Base-by-base conservation (phyloP, 2,329 filamentous ascomycete species). In the Amylocarpus encephaloides region DNA sequence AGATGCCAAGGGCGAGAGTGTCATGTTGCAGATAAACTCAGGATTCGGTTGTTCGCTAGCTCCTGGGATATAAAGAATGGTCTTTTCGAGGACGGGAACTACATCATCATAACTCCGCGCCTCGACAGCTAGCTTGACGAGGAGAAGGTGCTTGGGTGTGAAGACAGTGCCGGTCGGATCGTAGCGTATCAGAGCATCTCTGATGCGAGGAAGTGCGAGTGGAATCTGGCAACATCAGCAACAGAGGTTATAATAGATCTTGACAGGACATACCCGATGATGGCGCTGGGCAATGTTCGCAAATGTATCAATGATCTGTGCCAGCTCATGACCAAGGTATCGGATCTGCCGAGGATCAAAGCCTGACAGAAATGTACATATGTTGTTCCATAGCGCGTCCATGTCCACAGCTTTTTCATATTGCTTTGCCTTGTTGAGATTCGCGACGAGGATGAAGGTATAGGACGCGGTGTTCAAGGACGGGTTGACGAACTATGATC, bases 111-210 rank as follows among this genome's bases (percentile, higher is more conserved):
- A 77, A 35, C 68, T 68, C 57, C 77, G 68, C 30, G 75, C 73
- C 46, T 77, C 71, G 43, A 78, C 60, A 40, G 85, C 84, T 10
- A 83, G 64, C 38, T 73, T 77, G 29, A 77, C 72, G 30, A 88
- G 71, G 12, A 68, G 62, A 34, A 84, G 65, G 59, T 89, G 85
- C 26, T 73, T 73, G 4, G 76, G 76, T 4, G 85, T 89, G 58
- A 89, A 80, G 46, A 85, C 78, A 44, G 77, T 77, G 26, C 77
- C 80, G 11, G 76, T 75, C 1, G 85, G 82, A 57, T 91, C 85
- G 50, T 91, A 70, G 48, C 77, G 77, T 11, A 82, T 68, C 55
- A 91, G 74, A 3, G 82, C 83, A 49, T 58, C 50, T 47, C 55
- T 50, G 40, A 67, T 58, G 18, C 60, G 60, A 19, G 38, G 41